Evolutionary conservation across 1,284 basidiomycete species (phyloP).

Genomic region (Cystobasidiaceae sp.): DNA sequence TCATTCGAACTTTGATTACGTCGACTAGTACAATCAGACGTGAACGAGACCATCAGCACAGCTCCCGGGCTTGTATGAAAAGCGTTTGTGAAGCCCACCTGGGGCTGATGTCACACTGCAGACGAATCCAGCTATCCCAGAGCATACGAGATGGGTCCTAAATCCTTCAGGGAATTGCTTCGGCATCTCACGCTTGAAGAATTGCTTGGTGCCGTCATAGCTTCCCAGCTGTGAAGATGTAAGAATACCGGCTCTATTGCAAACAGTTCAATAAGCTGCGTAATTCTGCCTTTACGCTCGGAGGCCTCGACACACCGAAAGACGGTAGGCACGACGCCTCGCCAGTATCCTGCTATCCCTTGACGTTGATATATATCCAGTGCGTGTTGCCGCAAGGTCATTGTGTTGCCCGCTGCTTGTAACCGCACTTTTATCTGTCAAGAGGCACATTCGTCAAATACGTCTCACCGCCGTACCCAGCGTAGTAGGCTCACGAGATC

Average conservation of each 20-base stretch:
- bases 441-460: no score
- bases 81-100: no score
- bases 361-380: constrained; percentile 23
- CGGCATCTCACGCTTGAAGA: constrained; percentile 38
- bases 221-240: constrained; percentile 39
- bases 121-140: constrained; percentile 40
- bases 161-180: constrained; percentile 38
- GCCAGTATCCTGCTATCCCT: constrained; percentile 37
- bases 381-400: constrained; percentile 34
- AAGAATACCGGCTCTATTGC: constrained; percentile 40
- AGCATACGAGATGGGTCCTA: constrained; percentile 38
- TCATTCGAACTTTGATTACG: constrained; percentile 41
- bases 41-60: not conserved
- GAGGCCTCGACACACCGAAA: constrained; percentile 26
- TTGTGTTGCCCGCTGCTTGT: constrained; percentile 35
- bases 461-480: not conserved
- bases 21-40: constrained; percentile 30
- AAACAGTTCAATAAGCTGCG: no score
- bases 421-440: constrained; percentile 40
- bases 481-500: constrained; percentile 33
- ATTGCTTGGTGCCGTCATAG: constrained; percentile 40
- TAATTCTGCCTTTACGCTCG: no score
- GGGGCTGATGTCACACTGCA: constrained; percentile 39
- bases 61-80: no score
- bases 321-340: constrained; percentile 39